These are phyloP conservation scores for Neocucurbitaria cava DNA, from an alignment of 2,329 filamentous ascomycete genomes.

Conservation along the genomic window DNA sequence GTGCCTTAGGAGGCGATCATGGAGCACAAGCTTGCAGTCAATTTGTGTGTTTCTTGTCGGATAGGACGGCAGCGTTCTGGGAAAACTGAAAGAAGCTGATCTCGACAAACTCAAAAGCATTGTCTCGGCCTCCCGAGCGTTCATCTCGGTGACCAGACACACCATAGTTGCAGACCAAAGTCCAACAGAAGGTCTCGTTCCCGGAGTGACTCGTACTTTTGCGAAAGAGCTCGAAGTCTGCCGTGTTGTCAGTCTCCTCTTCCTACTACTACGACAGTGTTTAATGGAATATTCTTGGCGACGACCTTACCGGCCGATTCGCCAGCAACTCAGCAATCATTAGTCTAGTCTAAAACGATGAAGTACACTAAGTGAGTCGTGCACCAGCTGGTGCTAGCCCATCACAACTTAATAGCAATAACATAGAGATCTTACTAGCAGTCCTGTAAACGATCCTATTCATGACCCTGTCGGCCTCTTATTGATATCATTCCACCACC, in stretches of 20 bases:
- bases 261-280: no score
- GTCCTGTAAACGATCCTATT: no score
- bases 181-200: slow-evolving; percentile 12
- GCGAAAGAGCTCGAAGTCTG: slow-evolving; percentile 16
- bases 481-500: no score
- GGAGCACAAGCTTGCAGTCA: slow-evolving; percentile 5
- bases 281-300: no score
- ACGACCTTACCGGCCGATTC: no score
- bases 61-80: slow-evolving; percentile 10
- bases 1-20: slow-evolving; percentile 3
- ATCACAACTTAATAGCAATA: no score
- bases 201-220: slow-evolving; percentile 16
- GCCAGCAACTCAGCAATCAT: no score
- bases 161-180: background rate
- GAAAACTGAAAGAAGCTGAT: slow-evolving; percentile 5
- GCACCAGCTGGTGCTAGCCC: no score
- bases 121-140: background rate
- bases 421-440: no score
- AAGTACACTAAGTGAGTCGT: no score
- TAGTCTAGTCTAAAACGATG: no score
- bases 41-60: slow-evolving; percentile 13
- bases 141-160: slow-evolving; percentile 12
- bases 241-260: slow-evolving; percentile 14
- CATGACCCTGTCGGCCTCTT: no score
- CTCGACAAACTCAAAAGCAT: slow-evolving; percentile 11